Evolutionary conservation across 495 filamentous ascomycete species (phyloP), one percentile per base, ranked within the genome.

Genomic region (Xylaria cubensis): DNA sequence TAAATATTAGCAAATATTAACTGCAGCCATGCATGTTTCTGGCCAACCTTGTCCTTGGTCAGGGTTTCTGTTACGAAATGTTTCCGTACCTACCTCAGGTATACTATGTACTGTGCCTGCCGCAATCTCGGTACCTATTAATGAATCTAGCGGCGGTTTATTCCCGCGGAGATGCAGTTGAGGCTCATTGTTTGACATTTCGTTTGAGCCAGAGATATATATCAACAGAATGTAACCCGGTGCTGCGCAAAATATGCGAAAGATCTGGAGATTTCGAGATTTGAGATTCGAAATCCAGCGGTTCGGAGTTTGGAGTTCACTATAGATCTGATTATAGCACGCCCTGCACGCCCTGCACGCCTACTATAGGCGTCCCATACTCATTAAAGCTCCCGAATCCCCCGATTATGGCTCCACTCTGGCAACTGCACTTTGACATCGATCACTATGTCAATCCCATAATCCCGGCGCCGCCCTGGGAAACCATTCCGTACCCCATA

Each of bases 391-490:
- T 39, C 19, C 4, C 36, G 3, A 10, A 1, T 51, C 8, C 24
- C 9, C 24, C 17, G 53, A 62, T 24, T 12, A 58, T 72, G 70
- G 61, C 62, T 59, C 61, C 71, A 21, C 17, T 69, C 50, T 68
- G 41, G 51, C 64, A 76, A 64, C 83, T 82, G 79, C 76, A 92
- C 75, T 85, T 93, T 79, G 88, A 93, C 76, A 86, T 94, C 58
- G 92, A 94, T 81, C 78, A 76, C 12, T 86, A 87, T 74, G 72
- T 94, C 15, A 92, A 92, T 76, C 89, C 84, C 0, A 80, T 89
- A 70, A 65, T 94, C 50, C 90, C 90, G 1, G 73, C 82, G 0
- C 83, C 84, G n/a, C 75, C 81, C 42, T 78, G 89, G 48, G 80
- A 82, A 13, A 71, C 71, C 8, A 70, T 90, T 19, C 86, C 88